A percentile compares a stretch with the other conserved stretches of the same genome.
phyloP scores from a whole-genome alignment of 345 rosid species.

The Stellera chamaejasme region DNA sequence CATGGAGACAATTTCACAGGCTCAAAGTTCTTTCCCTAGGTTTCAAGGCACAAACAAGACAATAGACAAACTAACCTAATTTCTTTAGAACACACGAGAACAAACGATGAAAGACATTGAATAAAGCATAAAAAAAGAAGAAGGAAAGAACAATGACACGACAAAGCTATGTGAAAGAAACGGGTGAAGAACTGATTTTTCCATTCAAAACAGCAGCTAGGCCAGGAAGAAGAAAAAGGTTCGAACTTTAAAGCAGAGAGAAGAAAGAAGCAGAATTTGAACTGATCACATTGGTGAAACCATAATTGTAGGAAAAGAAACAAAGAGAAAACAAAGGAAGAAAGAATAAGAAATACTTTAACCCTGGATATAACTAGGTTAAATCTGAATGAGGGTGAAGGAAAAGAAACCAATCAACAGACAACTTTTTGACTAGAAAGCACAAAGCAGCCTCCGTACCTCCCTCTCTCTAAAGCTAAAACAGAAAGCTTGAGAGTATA shows the following conservation, averaged over 20 bases:
- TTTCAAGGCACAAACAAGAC: constrained; percentile 24
- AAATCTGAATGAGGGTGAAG: background rate
- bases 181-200: constrained; percentile 10
- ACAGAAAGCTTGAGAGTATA: no score
- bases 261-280: constrained; percentile 8
- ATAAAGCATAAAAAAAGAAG: background rate
- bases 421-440: no score
- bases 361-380: background rate
- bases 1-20: constrained; percentile 10
- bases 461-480: no score
- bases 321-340: background rate
- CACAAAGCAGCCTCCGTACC: no score
- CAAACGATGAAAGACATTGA: background rate
- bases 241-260: background rate
- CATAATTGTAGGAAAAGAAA: background rate
- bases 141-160: background rate
- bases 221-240: constrained; percentile 29
- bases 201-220: constrained; percentile 14
- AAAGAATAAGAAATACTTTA: background rate
- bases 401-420: background rate
- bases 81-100: background rate
- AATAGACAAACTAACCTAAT: constrained; percentile 17
- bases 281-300: constrained; percentile 16
- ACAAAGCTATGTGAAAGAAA: background rate
- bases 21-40: constrained; percentile 30